Base-by-base conservation (phyloP, 2,329 filamentous ascomycete genomes). In the Colletotrichum australisinense region DNA sequence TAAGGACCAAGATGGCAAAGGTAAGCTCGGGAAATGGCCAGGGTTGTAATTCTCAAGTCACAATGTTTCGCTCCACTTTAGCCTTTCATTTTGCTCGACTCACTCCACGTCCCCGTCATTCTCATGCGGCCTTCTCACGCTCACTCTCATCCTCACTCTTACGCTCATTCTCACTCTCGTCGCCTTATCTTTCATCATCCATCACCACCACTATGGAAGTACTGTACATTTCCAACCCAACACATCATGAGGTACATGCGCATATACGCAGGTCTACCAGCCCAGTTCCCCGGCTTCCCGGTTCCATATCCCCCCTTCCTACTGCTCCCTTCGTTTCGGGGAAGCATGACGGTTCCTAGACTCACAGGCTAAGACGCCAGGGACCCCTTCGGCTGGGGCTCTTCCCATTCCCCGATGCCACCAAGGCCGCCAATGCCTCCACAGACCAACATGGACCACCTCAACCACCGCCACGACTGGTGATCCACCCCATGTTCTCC, bases 301-400 rank as follows among this genome's bases (percentile, higher is more conserved):
- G 71, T 71, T 66, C 67, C 56, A 52, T 65, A 55, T 24, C 26
- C 62, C 67, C 70, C 67, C 67, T 32, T 69, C 68, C 56, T 60
- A 53, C 55, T 70, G 28, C 26, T 66, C 46, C 67, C 62, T 73
- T 73, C 71, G 71, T 66, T 71, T 73, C 71, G 71, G 71, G 71
- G 71, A 73, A 71, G 71, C 67, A 73, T 62, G 67, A 71, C 46
- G 49, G 62, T 52, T 66, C 55, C 71, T 73, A 70, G 67, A 38
- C 38, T 65, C 28, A 38, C 46, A 73, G 62, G 30, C 67, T 66
- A 63, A 73, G 60, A 52, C 56, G 46, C 67, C 26, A 71, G 62
- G 55, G 67, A 62, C 67, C 32, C 42, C 62, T 66, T 67, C 67
- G 71, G 71, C 71, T 73, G 62, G 71, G 55, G 71, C 60, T 66